Conservation (phyloP, 2,329 filamentous ascomycete genomes). For the Ustulina deusta region DNA sequence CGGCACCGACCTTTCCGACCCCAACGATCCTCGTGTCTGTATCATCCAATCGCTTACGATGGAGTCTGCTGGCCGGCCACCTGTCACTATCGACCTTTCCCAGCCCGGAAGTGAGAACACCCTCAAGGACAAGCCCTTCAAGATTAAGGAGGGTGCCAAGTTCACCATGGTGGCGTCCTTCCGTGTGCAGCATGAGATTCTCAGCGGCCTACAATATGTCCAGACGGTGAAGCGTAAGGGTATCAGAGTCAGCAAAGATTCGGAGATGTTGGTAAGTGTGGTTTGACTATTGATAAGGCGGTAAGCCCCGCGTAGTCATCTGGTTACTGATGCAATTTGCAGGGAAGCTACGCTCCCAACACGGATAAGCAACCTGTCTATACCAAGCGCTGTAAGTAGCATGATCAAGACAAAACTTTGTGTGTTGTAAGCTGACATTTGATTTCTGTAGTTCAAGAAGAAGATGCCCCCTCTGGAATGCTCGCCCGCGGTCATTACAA, state of each 20-base stretch:
- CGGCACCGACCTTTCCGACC: slow-evolving; percentile 77
- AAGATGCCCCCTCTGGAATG: slow-evolving; percentile 93
- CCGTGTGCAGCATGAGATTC: slow-evolving; percentile 96
- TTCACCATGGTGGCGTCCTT: slow-evolving; percentile 97
- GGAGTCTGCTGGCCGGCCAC: slow-evolving; percentile 82
- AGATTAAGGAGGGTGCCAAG: slow-evolving; percentile 92
- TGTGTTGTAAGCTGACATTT: slow-evolving; percentile 27
- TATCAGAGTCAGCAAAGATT: slow-evolving; percentile 88
- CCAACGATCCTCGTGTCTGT: slow-evolving; percentile 87
- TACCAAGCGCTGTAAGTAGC: slow-evolving; percentile 86
- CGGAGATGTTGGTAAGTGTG: slow-evolving; percentile 92
- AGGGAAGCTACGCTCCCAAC: slow-evolving; percentile 94
- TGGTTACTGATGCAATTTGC: slow-evolving; percentile 45
- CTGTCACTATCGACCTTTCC: slow-evolving; percentile 91
- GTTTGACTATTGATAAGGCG: background rate
- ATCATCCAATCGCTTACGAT: slow-evolving; percentile 93
- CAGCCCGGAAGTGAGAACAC: slow-evolving; percentile 76
- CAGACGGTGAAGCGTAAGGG: slow-evolving; percentile 93
- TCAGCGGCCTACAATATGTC: slow-evolving; percentile 94
- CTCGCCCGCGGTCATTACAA: slow-evolving; percentile 90
- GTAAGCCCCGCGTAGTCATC: slow-evolving; percentile 6
- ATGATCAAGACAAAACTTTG: background rate
- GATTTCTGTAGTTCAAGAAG: slow-evolving; percentile 77
- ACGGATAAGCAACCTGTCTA: slow-evolving; percentile 88
- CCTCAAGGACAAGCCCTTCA: slow-evolving; percentile 94